Base-by-base conservation (phyloP, 805 yeast species). In the Starmera dryadoides region DNA sequence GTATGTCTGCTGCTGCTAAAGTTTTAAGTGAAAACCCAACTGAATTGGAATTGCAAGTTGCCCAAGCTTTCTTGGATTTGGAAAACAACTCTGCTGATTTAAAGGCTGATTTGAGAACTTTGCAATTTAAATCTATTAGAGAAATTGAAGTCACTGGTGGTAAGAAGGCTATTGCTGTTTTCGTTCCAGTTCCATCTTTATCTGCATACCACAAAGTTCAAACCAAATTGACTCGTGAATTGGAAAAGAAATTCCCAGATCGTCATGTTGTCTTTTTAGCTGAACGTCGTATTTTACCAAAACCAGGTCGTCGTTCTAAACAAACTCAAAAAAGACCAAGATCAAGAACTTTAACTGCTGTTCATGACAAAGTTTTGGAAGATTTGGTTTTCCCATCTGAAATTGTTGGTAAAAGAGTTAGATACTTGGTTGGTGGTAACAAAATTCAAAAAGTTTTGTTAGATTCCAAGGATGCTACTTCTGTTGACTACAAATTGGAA, bases 191-290 rank as follows among this genome's bases (percentile, higher is more conserved):
- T 59, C 97, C 98, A 73, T 77, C 86, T 62, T 80, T 88, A 68
- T 62, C 79, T 57, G 81, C 83, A 58, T 87, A 87, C 91, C 96
- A 89, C 86, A 87, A 83, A 77, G 95, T 91, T 64, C 98, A 91
- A 81, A 79, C 79, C 62, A 85, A 89, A 76, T 83, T 91, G 70
- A 87, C 96, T 77, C 91, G 98, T 77, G 98, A 91, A 80, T 85
- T 91, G 71, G 98, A 91, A 79, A 91, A 91, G 94, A 91, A 93
- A 79, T 93, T 91, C 89, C 94, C 97, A 69, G 98, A 91, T 81
- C 86, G 95, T 73, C 97, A 93, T 72, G 96, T 91, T 72, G 91
- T 93, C 62, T 87, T 91, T 87, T 82, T 91, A 68, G 98, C 97
- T 68, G 98, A 91, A 81, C 87, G 98, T 79, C 87, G 96, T 78